Base-by-base conservation (phyloP, 306 rosid genomes). In the Amphicarpaea edgeworthii region DNA sequence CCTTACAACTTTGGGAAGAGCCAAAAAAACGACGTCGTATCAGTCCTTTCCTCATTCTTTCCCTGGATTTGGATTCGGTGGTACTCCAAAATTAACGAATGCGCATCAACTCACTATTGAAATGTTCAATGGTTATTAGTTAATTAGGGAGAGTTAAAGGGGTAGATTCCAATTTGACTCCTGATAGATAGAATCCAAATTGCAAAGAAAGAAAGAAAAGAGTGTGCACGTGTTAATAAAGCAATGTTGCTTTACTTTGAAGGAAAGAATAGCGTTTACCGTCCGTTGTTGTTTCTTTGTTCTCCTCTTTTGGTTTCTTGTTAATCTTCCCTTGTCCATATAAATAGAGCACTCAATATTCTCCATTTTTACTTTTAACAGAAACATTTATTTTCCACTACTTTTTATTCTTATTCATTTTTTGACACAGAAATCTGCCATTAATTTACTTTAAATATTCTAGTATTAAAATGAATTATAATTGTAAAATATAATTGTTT, bases 201-300 rank as follows among this genome's bases (percentile, higher is more conserved):
- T 68, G 65, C 50, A 64, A 68, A 68, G n/a, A n/a, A n/a, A n/a
- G n/a, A n/a, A n/a, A n/a, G n/a, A n/a, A n/a, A n/a, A n/a, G 84
- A 53, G 67, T 9, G 17, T 68, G 80, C 81, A 81, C 84, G 84
- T 81, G 84, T 50, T 50, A 68, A 81, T 50, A 68, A 81, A 68
- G 81, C 50, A 6, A 8, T 14, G 1, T 75, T 76, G 63, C 85
- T 76, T 81, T 62, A 70, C 77, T 53, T 70, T 70, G 72, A 81
- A 81, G 85, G 4, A 76, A 76, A 11, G 74, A 50, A 81, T 51
- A 30, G 63, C 15, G 43, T 62, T 75, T 34, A 34, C 40, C 40
- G 40, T 34, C 40, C 9, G 30, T 80, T 30, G 37, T 30, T 30
- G 37, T 30, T 30, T 30, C 37, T 5, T 5, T 55, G 19, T 20